Evolutionary conservation across 2,329 filamentous ascomycete species (phyloP).

Genomic region (Beauveria caledonica): DNA sequence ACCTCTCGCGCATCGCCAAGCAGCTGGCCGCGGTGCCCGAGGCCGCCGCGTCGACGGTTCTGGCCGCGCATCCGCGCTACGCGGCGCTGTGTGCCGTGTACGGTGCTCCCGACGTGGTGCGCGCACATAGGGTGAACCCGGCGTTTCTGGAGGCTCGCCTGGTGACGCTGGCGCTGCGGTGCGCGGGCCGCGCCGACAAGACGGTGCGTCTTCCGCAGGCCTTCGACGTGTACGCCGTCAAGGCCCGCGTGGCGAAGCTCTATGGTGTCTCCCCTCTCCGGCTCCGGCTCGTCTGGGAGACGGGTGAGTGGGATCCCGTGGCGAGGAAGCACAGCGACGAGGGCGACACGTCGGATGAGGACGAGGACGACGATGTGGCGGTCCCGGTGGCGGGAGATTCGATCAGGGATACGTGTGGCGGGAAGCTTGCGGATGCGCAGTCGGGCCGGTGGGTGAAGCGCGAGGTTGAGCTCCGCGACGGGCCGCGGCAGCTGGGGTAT

Average conservation of each 20-base stretch:
- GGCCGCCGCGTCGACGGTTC: slow-evolving; percentile 43
- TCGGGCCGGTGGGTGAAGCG: slow-evolving; percentile 61
- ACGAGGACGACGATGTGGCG: slow-evolving; percentile 14
- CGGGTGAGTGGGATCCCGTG: slow-evolving; percentile 81
- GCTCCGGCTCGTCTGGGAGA: slow-evolving; percentile 74
- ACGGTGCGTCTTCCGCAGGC: slow-evolving; percentile 58
- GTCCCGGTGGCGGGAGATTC: slow-evolving; percentile 4
- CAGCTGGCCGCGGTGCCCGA: slow-evolving; percentile 58
- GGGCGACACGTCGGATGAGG: slow-evolving; percentile 41
- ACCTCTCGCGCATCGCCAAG: slow-evolving; percentile 73
- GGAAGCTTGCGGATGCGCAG: slow-evolving; percentile 24
- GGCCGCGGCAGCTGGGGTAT: slow-evolving; percentile 74
- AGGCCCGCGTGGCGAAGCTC: slow-evolving; percentile 66
- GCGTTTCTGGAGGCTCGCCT: slow-evolving; percentile 76
- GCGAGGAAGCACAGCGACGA: slow-evolving; percentile 53
- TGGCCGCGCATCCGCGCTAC: slow-evolving; percentile 63
- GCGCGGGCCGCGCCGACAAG: slow-evolving; percentile 20
- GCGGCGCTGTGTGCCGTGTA: slow-evolving; percentile 65
- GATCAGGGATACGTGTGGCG: slow-evolving; percentile 15
- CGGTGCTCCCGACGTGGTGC: slow-evolving; percentile 58
- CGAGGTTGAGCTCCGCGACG: slow-evolving; percentile 71
- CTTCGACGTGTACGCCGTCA: slow-evolving; percentile 73
- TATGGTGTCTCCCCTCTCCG: slow-evolving; percentile 57
- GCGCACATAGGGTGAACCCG: slow-evolving; percentile 55
- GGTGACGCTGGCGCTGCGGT: slow-evolving; percentile 52